Percentiles rank a stretch among this genome's conserved stretches.
These are phyloP conservation scores for Leptographium flavum DNA, from an alignment of 2,329 filamentous ascomycete species.

Conservation along the genomic window DNA sequence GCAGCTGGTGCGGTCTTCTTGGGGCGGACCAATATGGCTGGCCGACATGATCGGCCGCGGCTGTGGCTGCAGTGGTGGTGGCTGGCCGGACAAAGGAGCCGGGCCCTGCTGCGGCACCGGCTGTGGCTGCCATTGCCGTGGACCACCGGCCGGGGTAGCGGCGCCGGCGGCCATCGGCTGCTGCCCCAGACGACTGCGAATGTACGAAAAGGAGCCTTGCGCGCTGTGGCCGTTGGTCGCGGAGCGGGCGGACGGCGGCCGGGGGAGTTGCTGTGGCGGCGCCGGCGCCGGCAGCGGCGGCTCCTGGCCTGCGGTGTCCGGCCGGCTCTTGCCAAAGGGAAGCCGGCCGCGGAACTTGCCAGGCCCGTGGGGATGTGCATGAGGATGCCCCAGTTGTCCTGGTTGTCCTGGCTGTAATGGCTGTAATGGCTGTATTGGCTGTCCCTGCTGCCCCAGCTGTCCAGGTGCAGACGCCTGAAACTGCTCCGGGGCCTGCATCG, in stretches of 20 bases:
- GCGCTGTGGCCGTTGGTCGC: background rate
- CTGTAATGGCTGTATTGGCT: constrained; percentile 6
- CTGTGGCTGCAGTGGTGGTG: background rate
- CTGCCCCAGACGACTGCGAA: no score
- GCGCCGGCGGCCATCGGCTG: background rate
- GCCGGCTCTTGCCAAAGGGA: background rate
- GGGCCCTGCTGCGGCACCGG: background rate
- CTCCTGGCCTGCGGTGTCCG: background rate
- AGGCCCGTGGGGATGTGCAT: background rate
- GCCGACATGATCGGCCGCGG: background rate
- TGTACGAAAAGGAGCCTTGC: no score
- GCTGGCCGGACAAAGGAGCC: background rate
- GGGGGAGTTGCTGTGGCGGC: no score
- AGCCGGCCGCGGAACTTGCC: background rate
- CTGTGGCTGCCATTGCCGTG: no score
- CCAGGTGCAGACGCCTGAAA: no score
- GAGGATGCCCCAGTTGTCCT: background rate
- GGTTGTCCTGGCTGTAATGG: background rate
- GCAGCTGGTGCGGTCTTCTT: background rate
- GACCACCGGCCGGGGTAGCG: background rate
- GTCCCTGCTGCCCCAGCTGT: background rate
- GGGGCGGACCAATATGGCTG: background rate
- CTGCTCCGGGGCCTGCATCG: background rate
- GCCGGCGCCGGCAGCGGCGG: background rate
- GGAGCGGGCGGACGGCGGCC: background rate